Evolutionary conservation across 768 basidiomycete genomes (phyloP), one percentile per base, ranked within the genome.

Genomic region (Suillus plorans): DNA sequence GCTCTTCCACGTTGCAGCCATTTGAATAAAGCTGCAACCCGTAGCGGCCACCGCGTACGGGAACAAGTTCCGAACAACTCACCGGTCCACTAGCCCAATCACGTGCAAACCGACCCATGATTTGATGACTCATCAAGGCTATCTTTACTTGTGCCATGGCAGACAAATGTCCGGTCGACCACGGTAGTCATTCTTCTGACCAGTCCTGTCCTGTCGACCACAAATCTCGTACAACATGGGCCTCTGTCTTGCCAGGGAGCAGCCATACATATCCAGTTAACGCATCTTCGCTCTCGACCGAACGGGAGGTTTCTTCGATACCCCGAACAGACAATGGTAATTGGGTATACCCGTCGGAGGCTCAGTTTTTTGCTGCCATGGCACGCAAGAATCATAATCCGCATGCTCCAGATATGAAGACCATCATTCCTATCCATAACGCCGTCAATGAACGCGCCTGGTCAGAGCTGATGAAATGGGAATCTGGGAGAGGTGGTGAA

Each of bases 361-460:
- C 91, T n/a, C 97, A 98, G 78, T 99, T 99, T 83, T 99, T 92
- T 77, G 84, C 91, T n/a, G 97, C 97, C 22, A 95, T 99, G 90
- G 86, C 89, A 64, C 88, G 97, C 65, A 99, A 99, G 80, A 89
- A 97, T 70, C 93, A 97, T 75, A 87, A 90, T 62, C 96, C 96
- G 4, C 84, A 88, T 37, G 84, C 90, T 25, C 74, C 82, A n/a
- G 97, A 99, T 79, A 98, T 99, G 96, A 87, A 85, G 71, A 91
- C 93, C 36, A 90, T 99, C 71, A 95, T 99, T 25, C 97, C 96
- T 16, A 99, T 99, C 59, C 97, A 99, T 78, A 99, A 99, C 73
- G 97, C 97, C 44, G 97, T 99, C 62, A 99, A 99, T 75, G 97
- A 99, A 78, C 88, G 89, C 62, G 91, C 92, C 3, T 97, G 94